Evolutionary conservation across 2,329 filamentous ascomycete species (phyloP).

Genomic region (Akanthomyces muscarius): DNA sequence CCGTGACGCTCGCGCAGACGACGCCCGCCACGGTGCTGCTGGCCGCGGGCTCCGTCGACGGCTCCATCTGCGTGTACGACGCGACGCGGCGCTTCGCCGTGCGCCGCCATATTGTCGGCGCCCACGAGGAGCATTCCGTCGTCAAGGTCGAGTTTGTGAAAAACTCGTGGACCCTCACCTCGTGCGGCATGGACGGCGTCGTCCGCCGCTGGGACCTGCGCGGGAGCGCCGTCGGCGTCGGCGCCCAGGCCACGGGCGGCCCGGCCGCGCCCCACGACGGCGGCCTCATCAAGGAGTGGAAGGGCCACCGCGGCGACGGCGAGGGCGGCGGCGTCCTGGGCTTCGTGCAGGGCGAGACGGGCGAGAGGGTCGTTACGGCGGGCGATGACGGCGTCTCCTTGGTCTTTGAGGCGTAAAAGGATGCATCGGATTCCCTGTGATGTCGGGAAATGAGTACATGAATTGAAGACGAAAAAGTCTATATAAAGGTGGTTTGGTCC

Average conservation of each 20-base stretch:
- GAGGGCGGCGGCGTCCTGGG: conserved; percentile 85
- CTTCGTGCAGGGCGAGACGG: conserved; percentile 78
- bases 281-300: conserved; percentile 82
- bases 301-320: conserved; percentile 77
- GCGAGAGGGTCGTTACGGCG: conserved; percentile 76
- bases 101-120: too few species aligned
- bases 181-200: conserved; percentile 87
- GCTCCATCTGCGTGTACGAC: too few species aligned
- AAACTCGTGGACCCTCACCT: conserved; percentile 69
- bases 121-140: conserved; percentile 79
- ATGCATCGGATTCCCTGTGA: background rate
- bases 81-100: too few species aligned
- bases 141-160: conserved; percentile 88
- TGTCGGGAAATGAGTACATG: background rate
- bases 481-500: background rate
- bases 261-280: conserved; percentile 42
- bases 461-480: background rate
- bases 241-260: conserved; percentile 25
- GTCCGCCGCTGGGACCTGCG: conserved; percentile 80
- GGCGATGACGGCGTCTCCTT: conserved; percentile 77
- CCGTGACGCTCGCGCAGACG: too few species aligned
- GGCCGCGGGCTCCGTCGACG: too few species aligned
- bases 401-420: conserved; percentile 57
- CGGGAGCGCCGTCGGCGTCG: conserved; percentile 35
- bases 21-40: too few species aligned